A percentile compares a stretch with the other conserved stretches of the same genome.
Conservation (phyloP, 306 rosid species). For the Inga oerstediana region DNA sequence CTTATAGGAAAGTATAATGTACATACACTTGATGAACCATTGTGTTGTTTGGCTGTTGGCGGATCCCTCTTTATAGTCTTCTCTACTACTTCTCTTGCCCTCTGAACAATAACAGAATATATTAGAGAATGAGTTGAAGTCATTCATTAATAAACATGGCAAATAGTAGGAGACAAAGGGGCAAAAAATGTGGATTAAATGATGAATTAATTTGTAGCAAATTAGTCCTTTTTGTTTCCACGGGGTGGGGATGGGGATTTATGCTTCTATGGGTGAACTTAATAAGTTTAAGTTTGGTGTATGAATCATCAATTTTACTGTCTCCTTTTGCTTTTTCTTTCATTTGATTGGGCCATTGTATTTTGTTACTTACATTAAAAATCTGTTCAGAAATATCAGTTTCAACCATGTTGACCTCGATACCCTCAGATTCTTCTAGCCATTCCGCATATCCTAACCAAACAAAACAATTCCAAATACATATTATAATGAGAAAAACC, state of each 20-base stretch:
- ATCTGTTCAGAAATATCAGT: rapidly evolving
- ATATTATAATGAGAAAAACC: background rate
- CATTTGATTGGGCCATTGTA: no score
- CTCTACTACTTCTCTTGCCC: background rate
- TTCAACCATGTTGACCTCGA: background rate
- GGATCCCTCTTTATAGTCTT: background rate
- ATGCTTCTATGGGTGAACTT: no score
- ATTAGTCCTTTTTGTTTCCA: no score
- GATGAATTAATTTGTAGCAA: no score
- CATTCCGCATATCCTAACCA: background rate
- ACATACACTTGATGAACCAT: background rate
- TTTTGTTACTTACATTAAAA: background rate
- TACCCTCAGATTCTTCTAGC: background rate
- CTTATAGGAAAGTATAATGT: no score
- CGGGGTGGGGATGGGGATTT: no score
- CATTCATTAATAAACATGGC: background rate
- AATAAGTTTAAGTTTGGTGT: no score
- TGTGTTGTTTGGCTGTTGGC: background rate
- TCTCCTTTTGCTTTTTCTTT: no score
- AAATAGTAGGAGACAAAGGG: no score
- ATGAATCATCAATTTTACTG: no score
- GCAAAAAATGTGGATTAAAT: no score
- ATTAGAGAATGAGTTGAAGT: background rate
- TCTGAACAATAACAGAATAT: background rate
- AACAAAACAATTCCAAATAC: background rate